phyloP scores from a whole-genome alignment of 2,329 filamentous ascomycete genomes.

The Colletotrichum sp. region DNA sequence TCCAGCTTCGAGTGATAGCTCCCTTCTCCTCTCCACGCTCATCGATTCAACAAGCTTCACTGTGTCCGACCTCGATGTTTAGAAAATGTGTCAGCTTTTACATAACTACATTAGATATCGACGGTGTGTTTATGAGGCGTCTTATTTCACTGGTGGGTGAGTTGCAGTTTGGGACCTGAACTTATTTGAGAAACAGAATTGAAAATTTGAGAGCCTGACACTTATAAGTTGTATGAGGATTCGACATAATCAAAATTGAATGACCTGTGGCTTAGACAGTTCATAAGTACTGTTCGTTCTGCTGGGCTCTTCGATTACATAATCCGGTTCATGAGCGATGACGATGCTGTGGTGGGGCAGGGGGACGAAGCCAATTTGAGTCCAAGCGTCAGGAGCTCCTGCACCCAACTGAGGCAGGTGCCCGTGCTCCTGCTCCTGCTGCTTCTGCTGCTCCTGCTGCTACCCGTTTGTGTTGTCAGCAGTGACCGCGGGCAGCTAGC shows the following conservation, averaged over 20 bases:
- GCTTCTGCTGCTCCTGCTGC: not conserved
- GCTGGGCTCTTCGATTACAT: not conserved
- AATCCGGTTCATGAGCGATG: not conserved
- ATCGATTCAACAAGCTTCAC: not conserved
- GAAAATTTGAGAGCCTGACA: too few relatives aligned
- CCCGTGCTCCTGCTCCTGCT: not conserved
- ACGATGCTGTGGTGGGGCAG: not conserved
- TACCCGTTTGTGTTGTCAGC: not conserved
- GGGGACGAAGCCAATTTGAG: not conserved
- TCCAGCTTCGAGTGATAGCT: not conserved
- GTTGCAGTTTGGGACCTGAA: too few relatives aligned
- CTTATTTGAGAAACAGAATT: rapidly evolving
- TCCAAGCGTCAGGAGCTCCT: not conserved
- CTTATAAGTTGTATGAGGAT: too few relatives aligned
- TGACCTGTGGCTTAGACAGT: not conserved
- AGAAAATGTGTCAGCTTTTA: too few relatives aligned
- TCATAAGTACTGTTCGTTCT: not conserved
- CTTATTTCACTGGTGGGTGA: too few relatives aligned
- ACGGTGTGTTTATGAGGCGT: too few relatives aligned
- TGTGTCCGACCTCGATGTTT: rapidly evolving
- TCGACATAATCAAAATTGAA: too few relatives aligned
- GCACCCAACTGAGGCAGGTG: not conserved
- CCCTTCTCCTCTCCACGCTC: not conserved
- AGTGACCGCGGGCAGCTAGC: not conserved
- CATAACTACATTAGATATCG: rapidly evolving